Evolutionary conservation across 441 rosid species (phyloP).

Genomic region (Adansonia madagascariensis): DNA sequence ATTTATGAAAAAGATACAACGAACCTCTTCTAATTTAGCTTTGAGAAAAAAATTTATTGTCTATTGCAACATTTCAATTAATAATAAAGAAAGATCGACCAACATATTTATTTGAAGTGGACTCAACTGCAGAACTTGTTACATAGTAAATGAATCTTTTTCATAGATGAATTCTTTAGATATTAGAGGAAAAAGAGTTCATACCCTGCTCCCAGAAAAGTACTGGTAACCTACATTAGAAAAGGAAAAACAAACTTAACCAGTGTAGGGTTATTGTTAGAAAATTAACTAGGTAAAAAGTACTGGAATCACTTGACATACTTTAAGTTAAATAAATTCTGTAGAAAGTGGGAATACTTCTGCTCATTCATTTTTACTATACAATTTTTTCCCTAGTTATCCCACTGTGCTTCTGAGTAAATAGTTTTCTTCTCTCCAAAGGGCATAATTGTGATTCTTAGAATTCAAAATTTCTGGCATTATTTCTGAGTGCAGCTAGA

Average conservation of each 20-base stretch:
- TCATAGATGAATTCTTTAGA: not conserved
- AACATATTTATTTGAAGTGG: not conserved
- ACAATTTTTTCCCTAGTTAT: not conserved
- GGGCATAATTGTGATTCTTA: not conserved
- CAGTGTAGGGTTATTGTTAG: not conserved
- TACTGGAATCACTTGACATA: not conserved
- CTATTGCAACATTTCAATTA: not conserved
- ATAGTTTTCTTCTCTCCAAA: not conserved
- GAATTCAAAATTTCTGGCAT: not conserved
- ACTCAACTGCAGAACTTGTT: not conserved
- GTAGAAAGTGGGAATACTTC: not conserved
- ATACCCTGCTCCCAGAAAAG: not conserved
- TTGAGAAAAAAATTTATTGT: not conserved
- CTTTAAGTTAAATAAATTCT: not conserved
- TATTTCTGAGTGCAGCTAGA: not conserved
- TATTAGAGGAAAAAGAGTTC: not conserved
- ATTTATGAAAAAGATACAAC: not conserved
- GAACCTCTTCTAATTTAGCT: not conserved
- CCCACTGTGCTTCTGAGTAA: slow-evolving; percentile 6
- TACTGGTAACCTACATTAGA: not conserved
- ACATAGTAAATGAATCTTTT: not conserved
- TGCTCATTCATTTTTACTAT: not conserved
- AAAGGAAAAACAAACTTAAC: not conserved
- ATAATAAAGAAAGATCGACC: not conserved
- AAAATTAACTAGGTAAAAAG: not conserved